A percentile compares a stretch with the other conserved stretches of the same genome.
phyloP scores from a whole-genome alignment of 768 basidiomycete species.

The Galerina sulciceps region DNA sequence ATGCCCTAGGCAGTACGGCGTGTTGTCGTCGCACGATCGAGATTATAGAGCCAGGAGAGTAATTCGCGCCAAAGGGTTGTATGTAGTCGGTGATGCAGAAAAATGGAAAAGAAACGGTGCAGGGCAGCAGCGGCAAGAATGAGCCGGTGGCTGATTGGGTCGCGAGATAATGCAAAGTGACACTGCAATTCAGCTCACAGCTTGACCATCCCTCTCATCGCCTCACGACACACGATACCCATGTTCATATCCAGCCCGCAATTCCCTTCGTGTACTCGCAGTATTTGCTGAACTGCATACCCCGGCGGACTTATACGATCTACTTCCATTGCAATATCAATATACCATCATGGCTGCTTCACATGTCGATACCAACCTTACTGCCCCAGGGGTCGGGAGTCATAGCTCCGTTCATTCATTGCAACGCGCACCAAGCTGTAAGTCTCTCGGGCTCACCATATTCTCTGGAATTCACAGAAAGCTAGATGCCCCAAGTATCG shows the following conservation, averaged over 20 bases:
- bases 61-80: background rate
- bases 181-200: background rate
- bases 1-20: too few species aligned
- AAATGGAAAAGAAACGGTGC: background rate
- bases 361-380: slow-evolving; percentile 9
- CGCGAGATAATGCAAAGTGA: slow-evolving; percentile 5
- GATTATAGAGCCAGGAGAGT: background rate
- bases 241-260: background rate
- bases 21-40: too few species aligned
- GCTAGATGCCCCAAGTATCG: slow-evolving; percentile 14
- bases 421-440: slow-evolving; percentile 13
- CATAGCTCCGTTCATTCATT: slow-evolving; percentile 2
- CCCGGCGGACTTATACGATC: background rate
- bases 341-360: slow-evolving; percentile 14
- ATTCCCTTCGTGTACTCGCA: background rate
- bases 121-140: slow-evolving; percentile 3
- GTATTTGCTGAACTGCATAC: slow-evolving; percentile 1
- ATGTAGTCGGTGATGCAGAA: background rate
- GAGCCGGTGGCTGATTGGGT: slow-evolving; percentile 12
- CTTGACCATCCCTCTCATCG: slow-evolving; percentile 9
- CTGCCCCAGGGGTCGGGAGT: slow-evolving; percentile 7
- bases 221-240: background rate
- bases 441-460: background rate
- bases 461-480: background rate
- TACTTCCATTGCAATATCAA: background rate